Base-by-base conservation (phyloP, 768 basidiomycete species). In the Suillus tomentosus region DNA sequence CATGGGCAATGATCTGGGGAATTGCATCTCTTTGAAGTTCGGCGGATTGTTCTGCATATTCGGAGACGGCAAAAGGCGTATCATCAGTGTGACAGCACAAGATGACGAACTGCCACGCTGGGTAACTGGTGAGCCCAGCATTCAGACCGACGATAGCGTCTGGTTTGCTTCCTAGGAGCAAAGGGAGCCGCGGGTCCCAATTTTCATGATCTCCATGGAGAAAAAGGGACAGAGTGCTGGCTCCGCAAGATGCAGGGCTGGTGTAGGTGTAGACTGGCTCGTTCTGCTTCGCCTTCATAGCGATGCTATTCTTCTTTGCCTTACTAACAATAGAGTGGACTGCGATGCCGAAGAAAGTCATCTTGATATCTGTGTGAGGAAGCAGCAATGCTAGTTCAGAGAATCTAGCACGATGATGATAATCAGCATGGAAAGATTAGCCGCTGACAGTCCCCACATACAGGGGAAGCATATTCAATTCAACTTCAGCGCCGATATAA, bases 321-420 rank as follows among this genome's bases (percentile, higher is more conserved):
- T 73, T 72, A 31, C 75, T 71, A 34, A 77, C 67, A 9, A 80
- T 67, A 5, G 70, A 60, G n/a, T 73, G 62, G 27, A 76, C 74
- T 34, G 71, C 73, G 27, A 65, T 62, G 62, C 82, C 81, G 59
- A 81, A 79, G 62, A 84, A 69, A 43, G 77, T 74, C 19, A 84
- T 71, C 62, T 77, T 77, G 64, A 82, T 73, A 65, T 83, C 81
- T 22, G 80, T 81, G 66, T 82, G 69, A 19, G 81, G 81, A 19
- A 81, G 68, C 43, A 82, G 69, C 27, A 84, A 69, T 5, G 80
- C 83, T 43, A 84, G 68, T 66, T 84, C 82, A 15, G 79, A 77
- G 66, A 81, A 83, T 40, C 83, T 81, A 27, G 27, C n/a, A 13
- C 62, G 22, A 63, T 58, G 61, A 62, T 57, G 37, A 61, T 59